Evolutionary conservation across 2,329 filamentous ascomycete genomes (phyloP).

Genomic region (Emydomyces testavorans): DNA sequence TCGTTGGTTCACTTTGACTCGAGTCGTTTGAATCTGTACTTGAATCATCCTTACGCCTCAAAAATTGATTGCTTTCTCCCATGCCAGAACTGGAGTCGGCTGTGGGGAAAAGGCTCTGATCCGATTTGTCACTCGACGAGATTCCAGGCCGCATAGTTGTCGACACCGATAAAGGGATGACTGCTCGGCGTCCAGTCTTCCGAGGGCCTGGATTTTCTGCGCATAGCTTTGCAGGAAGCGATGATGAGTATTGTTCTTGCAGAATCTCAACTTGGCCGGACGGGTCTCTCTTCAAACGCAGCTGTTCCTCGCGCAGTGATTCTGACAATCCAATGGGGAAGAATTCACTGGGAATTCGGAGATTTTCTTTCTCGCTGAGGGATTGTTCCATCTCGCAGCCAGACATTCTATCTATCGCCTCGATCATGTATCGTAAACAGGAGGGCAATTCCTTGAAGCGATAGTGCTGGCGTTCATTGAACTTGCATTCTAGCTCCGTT

Average conservation of each 20-base stretch:
- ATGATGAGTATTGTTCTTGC: background rate
- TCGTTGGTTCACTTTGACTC: slow-evolving; percentile 14
- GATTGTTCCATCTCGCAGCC: background rate
- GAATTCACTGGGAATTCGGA: background rate
- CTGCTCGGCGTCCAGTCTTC: background rate
- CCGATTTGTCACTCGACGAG: background rate
- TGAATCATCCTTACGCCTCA: slow-evolving; percentile 8
- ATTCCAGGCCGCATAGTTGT: background rate
- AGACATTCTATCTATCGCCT: slow-evolving; percentile 11
- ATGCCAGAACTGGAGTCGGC: background rate
- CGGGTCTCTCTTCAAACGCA: background rate
- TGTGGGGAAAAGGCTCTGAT: background rate
- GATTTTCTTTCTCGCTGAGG: background rate
- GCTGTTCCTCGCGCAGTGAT: slow-evolving; percentile 2
- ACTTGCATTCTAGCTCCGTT: background rate
- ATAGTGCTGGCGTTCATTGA: background rate
- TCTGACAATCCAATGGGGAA: slow-evolving; percentile 3
- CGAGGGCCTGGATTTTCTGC: background rate
- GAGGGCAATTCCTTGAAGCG: background rate
- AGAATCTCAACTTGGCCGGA: background rate
- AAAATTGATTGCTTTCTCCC: background rate
- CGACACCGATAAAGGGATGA: background rate
- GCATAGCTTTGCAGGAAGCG: background rate
- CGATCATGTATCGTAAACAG: slow-evolving; percentile 7
- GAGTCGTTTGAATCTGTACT: slow-evolving; percentile 12